A percentile compares a stretch with the other conserved stretches of the same genome.
Evolutionary conservation across 768 basidiomycete genomes (phyloP).

Genomic region (Suillus discolor): DNA sequence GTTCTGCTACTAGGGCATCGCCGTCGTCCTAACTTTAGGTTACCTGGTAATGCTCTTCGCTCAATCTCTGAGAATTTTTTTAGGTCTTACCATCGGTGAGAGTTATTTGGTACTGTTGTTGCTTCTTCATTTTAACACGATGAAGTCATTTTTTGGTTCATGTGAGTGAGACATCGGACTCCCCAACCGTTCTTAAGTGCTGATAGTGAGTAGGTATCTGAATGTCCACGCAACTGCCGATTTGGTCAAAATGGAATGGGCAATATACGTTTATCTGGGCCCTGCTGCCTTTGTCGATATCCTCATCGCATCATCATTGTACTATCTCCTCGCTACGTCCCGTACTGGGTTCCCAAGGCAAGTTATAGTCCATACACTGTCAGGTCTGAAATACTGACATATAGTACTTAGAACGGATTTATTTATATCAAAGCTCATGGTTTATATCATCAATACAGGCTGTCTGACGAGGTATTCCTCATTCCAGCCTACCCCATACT

Average conservation of each 20-base stretch:
- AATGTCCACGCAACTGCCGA: background rate
- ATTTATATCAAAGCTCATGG: slow-evolving; percentile 1
- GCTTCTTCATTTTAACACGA: background rate
- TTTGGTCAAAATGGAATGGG: background rate
- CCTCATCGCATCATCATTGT: background rate
- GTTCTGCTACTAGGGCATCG: background rate
- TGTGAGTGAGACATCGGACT: background rate
- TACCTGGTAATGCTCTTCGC: no score
- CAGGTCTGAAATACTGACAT: background rate
- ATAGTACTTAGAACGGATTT: background rate
- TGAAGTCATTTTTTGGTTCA: background rate
- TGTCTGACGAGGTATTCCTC: slow-evolving; percentile 6
- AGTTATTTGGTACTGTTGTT: background rate
- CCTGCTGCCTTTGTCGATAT: background rate
- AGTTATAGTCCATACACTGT: background rate
- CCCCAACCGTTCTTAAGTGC: background rate
- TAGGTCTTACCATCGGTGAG: background rate
- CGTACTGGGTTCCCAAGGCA: background rate
- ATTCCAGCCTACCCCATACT: background rate
- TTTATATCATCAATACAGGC: background rate
- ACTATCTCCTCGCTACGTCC: background rate
- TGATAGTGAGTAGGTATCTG: slow-evolving; percentile 1
- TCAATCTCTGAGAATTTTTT: background rate
- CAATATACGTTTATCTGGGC: background rate
- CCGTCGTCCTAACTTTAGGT: background rate